Evolutionary conservation across 2,329 filamentous ascomycete species (phyloP), one percentile per base, ranked within the genome.

Genomic region (Sporothrix humicola): DNA sequence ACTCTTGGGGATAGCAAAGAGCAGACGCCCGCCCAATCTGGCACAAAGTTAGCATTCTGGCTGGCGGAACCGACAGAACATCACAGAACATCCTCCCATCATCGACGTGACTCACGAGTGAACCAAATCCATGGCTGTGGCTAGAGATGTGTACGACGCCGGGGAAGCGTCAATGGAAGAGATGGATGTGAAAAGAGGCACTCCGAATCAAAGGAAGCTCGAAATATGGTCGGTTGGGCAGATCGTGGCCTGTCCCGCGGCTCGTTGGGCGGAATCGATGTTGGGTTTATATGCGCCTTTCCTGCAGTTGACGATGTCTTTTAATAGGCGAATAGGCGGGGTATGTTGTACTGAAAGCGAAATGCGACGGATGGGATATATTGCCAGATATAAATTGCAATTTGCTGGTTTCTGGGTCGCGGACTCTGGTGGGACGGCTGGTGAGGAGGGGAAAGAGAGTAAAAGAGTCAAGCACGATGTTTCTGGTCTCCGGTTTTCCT

Each of bases 1-100:
- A 95, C 94, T 99, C 86, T 99, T 99, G 75, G 96, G 96, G n/a
- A 99, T 93, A 75, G 96, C 96, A 81, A 99, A 98, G 76, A 98
- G 89, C 73, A 98, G 88, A 77, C 96, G 92, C 80, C 95, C 95
- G 87, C 96, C 94, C 81, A 98, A 88, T 85, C 94, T 97, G 79
- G 37, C 48, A 17, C 1, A 37, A 1, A 75, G 78, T 84, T 78
- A 84, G 82, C 78, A 77, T n/a, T n/a, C 52, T 42, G 52, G n/a
- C 26, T 17, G 61, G 63, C 61, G 42, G 63, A 13, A 8, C 44
- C 37, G 31, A 65, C 68, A 70, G 69, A 63, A 42, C 12, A 9
- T 37, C 44, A 61, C 17, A 8, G 26, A 26, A 17, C 69, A 72
- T 73, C 72, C 1, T 2, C 4, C 12, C 42, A 20, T 66, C 61